A percentile compares a stretch with the other conserved stretches of the same genome.
Conservation (phyloP, 2,329 filamentous ascomycete genomes). For the Fusarium graminum region DNA sequence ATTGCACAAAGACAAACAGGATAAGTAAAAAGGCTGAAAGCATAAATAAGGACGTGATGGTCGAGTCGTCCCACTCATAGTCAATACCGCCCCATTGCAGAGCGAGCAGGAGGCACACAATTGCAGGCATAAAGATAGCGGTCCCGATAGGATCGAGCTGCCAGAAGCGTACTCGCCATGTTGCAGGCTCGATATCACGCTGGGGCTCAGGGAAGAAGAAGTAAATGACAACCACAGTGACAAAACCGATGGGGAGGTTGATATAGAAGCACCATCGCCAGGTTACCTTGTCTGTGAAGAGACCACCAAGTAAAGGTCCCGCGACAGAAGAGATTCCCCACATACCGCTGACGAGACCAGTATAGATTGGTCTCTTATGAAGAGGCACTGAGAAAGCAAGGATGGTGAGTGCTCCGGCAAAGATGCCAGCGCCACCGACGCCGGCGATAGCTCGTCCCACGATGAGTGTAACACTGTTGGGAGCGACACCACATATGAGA, state of each 20-base stretch:
- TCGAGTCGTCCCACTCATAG: conserved; percentile 49
- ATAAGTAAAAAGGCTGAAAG: conserved; percentile 51
- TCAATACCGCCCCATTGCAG: conserved; percentile 63
- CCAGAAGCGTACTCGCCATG: conserved; percentile 46
- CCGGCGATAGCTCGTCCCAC: conserved; percentile 54
- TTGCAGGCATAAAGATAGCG: conserved; percentile 52
- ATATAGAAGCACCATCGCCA: conserved; percentile 60
- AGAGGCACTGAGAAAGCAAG: conserved; percentile 57
- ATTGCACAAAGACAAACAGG: conserved; percentile 56
- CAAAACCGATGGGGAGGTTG: conserved; percentile 55
- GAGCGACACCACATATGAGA: conserved; percentile 56
- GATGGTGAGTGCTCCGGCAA: conserved; percentile 60
- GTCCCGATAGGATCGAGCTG: conserved; percentile 52
- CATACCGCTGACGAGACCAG: conserved; percentile 57
- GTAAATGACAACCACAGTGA: conserved; percentile 52
- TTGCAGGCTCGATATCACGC: conserved; percentile 43
- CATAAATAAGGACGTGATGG: conserved; percentile 51
- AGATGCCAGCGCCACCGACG: conserved; percentile 60
- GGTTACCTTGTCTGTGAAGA: conserved; percentile 54
- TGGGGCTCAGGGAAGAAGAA: conserved; percentile 48
- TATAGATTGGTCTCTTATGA: conserved; percentile 52
- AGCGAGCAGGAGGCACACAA: conserved; percentile 63
- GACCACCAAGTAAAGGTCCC: conserved; percentile 53
- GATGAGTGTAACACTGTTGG: conserved; percentile 53
- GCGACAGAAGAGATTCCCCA: conserved; percentile 60